phyloP scores from a whole-genome alignment of 2,329 filamentous ascomycete genomes.

The Claviceps cyperi region DNA sequence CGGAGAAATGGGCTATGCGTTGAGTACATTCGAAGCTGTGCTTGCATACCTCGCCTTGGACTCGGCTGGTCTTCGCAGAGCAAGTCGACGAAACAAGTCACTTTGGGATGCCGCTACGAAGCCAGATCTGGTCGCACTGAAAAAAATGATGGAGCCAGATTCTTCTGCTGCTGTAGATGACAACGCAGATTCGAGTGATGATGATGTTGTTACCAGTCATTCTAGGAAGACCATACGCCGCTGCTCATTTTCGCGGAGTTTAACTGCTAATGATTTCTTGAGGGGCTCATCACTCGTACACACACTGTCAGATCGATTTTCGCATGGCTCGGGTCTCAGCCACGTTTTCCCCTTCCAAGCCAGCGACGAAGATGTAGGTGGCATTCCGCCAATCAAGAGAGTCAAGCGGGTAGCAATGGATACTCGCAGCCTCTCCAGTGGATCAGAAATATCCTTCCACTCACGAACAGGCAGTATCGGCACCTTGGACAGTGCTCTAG shows the following conservation, averaged over 20 bases:
- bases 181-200: slow-evolving; percentile 26
- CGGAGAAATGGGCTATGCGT: slow-evolving; percentile 86
- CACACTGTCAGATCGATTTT: slow-evolving; percentile 35
- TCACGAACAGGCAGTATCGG: slow-evolving; percentile 68
- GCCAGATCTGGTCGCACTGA: slow-evolving; percentile 64
- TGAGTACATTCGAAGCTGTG: slow-evolving; percentile 93
- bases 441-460: slow-evolving; percentile 69
- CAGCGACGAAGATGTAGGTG: slow-evolving; percentile 29
- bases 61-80: slow-evolving; percentile 65
- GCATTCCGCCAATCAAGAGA: slow-evolving; percentile 29
- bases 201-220: slow-evolving; percentile 33
- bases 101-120: slow-evolving; percentile 75
- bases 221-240: slow-evolving; percentile 31
- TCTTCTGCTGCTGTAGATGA: slow-evolving; percentile 32
- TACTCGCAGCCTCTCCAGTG: slow-evolving; percentile 72
- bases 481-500: slow-evolving; percentile 57
- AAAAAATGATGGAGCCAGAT: slow-evolving; percentile 64
- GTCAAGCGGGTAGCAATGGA: slow-evolving; percentile 81
- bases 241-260: slow-evolving; percentile 33
- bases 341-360: slow-evolving; percentile 86
- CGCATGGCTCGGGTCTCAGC: slow-evolving; percentile 45
- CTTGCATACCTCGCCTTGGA: slow-evolving; percentile 75
- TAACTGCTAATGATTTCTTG: slow-evolving; percentile 28
- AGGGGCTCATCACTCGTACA: slow-evolving; percentile 27
- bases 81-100: slow-evolving; percentile 71